Evolutionary conservation across 2,329 filamentous ascomycete species (phyloP).

Genomic region (Trichocomaceae sp.): DNA sequence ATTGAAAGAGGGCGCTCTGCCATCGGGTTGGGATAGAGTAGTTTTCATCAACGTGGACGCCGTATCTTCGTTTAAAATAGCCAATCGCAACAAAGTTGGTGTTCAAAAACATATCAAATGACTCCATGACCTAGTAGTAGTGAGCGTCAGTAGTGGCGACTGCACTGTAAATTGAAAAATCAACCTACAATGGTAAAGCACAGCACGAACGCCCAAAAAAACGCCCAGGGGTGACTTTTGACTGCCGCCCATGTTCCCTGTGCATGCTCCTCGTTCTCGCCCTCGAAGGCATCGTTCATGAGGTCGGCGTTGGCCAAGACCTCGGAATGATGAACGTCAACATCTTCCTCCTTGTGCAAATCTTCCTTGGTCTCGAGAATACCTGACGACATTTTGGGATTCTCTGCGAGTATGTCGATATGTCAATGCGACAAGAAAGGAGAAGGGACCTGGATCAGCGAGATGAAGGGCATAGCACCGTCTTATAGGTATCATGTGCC

Average conservation of each 20-base stretch:
- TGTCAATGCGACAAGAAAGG: neutral
- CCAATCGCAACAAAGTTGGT: conserved; percentile 42
- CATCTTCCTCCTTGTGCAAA: neutral
- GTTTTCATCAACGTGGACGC: conserved; percentile 21
- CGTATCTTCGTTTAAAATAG: conserved; percentile 35
- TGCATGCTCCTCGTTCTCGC: conserved; percentile 41
- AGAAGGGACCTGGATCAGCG: neutral
- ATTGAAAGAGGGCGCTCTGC: conserved; percentile 52
- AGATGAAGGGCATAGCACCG: neutral
- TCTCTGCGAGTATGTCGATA: neutral
- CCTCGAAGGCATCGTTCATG: conserved; percentile 38
- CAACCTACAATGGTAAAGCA: conserved; percentile 45
- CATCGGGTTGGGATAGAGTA: conserved; percentile 37
- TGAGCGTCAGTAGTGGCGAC: neutral
- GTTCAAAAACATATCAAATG: conserved; percentile 46
- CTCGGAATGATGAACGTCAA: conserved; percentile 29
- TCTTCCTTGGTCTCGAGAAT: neutral
- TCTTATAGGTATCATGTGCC: neutral
- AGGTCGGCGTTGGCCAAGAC: conserved; percentile 32
- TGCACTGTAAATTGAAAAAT: neutral
- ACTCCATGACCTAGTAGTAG: conserved; percentile 42
- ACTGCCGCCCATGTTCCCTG: conserved; percentile 36
- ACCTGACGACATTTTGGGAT: neutral
- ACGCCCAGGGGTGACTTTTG: conserved; percentile 40
- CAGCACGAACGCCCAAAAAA: conserved; percentile 45